Percentiles rank a stretch among this genome's conserved stretches.
These are phyloP conservation scores for Nicotiana tomentosiformis DNA, from an alignment of 257 asterid species.

Conservation along the genomic window DNA sequence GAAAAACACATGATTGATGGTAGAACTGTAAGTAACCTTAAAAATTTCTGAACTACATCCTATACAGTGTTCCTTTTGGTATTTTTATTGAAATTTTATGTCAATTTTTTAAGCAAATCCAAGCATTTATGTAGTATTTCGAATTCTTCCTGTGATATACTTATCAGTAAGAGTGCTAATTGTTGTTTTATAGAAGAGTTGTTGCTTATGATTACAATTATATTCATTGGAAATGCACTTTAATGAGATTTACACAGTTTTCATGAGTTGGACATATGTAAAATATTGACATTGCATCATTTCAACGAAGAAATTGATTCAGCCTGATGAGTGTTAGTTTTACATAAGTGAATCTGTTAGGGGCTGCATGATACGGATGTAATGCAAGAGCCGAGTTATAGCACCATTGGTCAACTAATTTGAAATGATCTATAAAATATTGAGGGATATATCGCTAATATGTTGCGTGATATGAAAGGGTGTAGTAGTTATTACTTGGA, in stretches of 20 bases:
- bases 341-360: not conserved
- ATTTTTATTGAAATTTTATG: not conserved
- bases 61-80: not conserved
- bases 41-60: not conserved
- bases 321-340: not conserved
- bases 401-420: not conserved
- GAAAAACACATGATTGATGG: constrained; percentile 62
- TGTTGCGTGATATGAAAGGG: not conserved
- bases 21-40: constrained; percentile 46
- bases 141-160: not conserved
- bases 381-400: not conserved
- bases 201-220: not conserved
- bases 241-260: not conserved
- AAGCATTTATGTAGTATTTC: not conserved
- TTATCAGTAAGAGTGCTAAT: not conserved
- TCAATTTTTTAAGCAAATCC: not conserved
- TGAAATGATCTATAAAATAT: not conserved
- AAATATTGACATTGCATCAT: not conserved
- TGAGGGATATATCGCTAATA: not conserved
- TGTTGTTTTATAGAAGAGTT: not conserved
- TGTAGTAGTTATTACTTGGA: not conserved
- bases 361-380: not conserved
- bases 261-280: not conserved
- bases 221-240: not conserved
- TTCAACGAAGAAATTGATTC: not conserved